These are phyloP conservation scores for Cyathus striatus DNA, from an alignment of 768 basidiomycete genomes.

Conservation along the genomic window DNA sequence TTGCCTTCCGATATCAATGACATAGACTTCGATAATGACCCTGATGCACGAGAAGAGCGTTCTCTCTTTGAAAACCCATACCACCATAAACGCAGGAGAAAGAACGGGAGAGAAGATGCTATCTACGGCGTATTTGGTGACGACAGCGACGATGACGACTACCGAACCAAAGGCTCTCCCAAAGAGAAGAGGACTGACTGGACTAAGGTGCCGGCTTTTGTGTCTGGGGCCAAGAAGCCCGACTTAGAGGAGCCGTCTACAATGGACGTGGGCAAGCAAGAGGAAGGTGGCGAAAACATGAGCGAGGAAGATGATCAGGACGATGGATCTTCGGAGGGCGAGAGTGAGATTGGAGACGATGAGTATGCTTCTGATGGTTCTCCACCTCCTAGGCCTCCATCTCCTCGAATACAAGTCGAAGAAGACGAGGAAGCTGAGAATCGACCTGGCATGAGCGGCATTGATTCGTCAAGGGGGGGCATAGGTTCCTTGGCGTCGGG, in stretches of 20 bases:
- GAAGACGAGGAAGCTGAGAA: slow-evolving; percentile 37
- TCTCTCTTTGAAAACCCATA: slow-evolving; percentile 77
- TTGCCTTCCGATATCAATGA: slow-evolving; percentile 50
- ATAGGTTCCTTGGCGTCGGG: slow-evolving; percentile 34
- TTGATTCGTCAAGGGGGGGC: no score
- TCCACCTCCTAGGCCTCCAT: slow-evolving; percentile 48
- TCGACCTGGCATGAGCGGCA: slow-evolving; percentile 37
- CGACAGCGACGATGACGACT: slow-evolving; percentile 62
- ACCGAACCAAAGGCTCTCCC: slow-evolving; percentile 12
- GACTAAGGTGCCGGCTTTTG: slow-evolving; percentile 75
- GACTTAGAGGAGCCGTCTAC: slow-evolving; percentile 38
- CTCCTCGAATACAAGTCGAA: slow-evolving; percentile 50
- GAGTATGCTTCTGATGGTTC: slow-evolving; percentile 37
- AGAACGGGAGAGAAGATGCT: slow-evolving; percentile 64
- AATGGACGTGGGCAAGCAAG: slow-evolving; percentile 19
- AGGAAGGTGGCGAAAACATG: slow-evolving; percentile 24
- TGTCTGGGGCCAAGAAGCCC: slow-evolving; percentile 50
- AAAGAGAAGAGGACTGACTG: slow-evolving; percentile 51
- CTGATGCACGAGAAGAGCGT: slow-evolving; percentile 67
- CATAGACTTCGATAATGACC: slow-evolving; percentile 42
- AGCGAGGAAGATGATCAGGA: slow-evolving; percentile 20
- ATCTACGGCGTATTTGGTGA: slow-evolving; percentile 75
- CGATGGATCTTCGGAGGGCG: slow-evolving; percentile 25
- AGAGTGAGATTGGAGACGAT: slow-evolving; percentile 33
- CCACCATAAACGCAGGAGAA: slow-evolving; percentile 60